A percentile compares a stretch with the other conserved stretches of the same genome.
Evolutionary conservation across 495 filamentous ascomycete species (phyloP).

Genomic region (Aspergillus conjunctus): DNA sequence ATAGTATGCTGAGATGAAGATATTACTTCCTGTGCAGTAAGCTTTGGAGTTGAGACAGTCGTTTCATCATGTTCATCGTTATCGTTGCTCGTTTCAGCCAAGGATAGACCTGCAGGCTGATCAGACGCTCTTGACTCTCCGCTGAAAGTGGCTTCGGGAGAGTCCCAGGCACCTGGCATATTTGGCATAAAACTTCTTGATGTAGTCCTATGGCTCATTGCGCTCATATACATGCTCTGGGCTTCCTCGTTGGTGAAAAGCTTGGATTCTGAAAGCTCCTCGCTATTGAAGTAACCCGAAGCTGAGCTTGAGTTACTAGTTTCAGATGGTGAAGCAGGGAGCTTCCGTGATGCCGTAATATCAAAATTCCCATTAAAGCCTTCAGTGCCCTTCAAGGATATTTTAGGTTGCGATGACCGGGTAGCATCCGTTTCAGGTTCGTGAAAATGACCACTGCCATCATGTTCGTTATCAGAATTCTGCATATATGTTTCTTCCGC

Average conservation of each 20-base stretch:
- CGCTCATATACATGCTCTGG: constrained; percentile 94
- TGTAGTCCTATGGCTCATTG: constrained; percentile 50
- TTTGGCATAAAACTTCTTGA: constrained; percentile 43
- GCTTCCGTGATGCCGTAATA: constrained; percentile 11
- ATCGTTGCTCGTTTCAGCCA: not conserved
- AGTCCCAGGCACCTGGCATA: constrained; percentile 67
- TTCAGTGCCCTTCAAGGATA: not conserved
- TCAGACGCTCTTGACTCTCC: constrained; percentile 3
- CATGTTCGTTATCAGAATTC: not conserved
- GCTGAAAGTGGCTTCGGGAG: constrained; percentile 27
- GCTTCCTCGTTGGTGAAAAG: constrained; percentile 90
- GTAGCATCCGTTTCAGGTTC: not conserved
- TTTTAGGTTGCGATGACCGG: constrained; percentile 4
- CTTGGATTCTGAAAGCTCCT: constrained; percentile 68
- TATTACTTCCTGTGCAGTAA: constrained; percentile 26
- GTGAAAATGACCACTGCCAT: constrained; percentile 11
- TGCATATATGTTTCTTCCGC: constrained; percentile 10
- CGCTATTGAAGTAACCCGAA: constrained; percentile 35
- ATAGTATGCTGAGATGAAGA: constrained; percentile 20
- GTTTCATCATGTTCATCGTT: constrained; percentile 24
- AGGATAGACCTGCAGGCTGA: not conserved
- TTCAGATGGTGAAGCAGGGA: constrained; percentile 28
- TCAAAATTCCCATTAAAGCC: not conserved
- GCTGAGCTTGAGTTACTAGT: constrained; percentile 28
- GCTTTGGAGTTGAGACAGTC: constrained; percentile 33